Evolutionary conservation across 2,329 filamentous ascomycete genomes (phyloP).

Genomic region (Chaetomium strumarium): DNA sequence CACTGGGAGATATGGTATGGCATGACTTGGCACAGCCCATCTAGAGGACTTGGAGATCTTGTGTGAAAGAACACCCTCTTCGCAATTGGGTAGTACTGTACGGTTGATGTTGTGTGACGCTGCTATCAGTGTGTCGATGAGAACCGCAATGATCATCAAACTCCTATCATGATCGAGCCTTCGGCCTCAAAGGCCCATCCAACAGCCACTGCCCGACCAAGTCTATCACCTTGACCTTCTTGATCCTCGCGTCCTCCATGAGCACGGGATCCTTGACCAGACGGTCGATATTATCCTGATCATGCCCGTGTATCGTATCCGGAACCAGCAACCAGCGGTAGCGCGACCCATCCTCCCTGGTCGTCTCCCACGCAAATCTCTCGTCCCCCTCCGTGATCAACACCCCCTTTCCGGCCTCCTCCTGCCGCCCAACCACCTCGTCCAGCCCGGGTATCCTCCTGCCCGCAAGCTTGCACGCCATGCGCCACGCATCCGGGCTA

Average conservation of each 20-base stretch:
- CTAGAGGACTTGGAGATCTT: too few species aligned
- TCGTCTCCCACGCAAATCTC: constrained; percentile 26
- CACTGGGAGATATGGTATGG: too few species aligned
- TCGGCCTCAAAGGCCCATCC: constrained; percentile 11
- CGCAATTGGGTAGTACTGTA: too few species aligned
- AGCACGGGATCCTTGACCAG: constrained; percentile 20
- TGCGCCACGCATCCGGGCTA: constrained; percentile 38
- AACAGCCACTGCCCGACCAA: constrained; percentile 28
- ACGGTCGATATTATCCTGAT: constrained; percentile 20
- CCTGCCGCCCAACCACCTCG: constrained; percentile 28
- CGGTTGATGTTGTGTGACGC: too few species aligned
- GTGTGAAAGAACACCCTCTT: too few species aligned
- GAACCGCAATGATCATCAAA: background rate
- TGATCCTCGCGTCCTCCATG: constrained; percentile 24
- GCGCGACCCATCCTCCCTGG: constrained; percentile 16
- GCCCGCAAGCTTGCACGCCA: constrained; percentile 33
- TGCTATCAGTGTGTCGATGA: too few species aligned
- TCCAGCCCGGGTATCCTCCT: constrained; percentile 25
- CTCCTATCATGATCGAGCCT: background rate
- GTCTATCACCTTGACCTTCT: constrained; percentile 25
- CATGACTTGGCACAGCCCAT: too few species aligned
- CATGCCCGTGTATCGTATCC: constrained; percentile 30
- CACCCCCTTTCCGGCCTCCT: constrained; percentile 19
- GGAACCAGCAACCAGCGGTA: constrained; percentile 31
- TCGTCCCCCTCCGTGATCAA: constrained; percentile 27